These are phyloP conservation scores for Paecilomyces dactylethromorphus DNA, from an alignment of 2,329 filamentous ascomycete genomes.

Conservation along the genomic window DNA sequence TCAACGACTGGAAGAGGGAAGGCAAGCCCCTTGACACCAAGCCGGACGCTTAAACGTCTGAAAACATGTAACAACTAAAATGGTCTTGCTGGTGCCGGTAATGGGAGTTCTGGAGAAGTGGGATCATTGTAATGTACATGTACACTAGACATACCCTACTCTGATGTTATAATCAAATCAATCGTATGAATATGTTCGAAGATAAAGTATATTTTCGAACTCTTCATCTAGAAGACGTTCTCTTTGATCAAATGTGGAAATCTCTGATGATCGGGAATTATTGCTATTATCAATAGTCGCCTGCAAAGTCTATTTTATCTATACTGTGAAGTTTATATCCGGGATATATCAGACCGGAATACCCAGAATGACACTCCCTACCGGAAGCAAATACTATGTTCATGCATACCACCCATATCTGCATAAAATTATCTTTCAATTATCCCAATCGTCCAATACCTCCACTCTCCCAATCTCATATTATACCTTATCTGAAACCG, in stretches of 20 bases:
- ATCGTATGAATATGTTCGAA: not conserved
- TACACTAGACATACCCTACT: conserved; percentile 23
- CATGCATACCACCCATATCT: not conserved
- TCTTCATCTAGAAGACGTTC: not conserved
- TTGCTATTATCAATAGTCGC: too few relatives aligned
- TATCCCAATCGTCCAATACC: too few relatives aligned
- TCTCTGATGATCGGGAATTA: too few relatives aligned
- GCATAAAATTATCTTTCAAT: too few relatives aligned
- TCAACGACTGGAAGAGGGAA: conserved; percentile 65
- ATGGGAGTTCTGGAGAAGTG: conserved; percentile 2
- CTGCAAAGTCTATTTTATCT: too few relatives aligned
- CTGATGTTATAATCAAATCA: not conserved
- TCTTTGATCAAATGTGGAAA: not conserved
- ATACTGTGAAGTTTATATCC: too few relatives aligned
- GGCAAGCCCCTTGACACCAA: conserved; percentile 45
- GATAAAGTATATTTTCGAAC: not conserved
- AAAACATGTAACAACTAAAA: not conserved
- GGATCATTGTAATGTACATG: conserved; percentile 4
- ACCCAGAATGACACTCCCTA: too few relatives aligned
- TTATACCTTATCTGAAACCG: not conserved
- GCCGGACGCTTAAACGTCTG: conserved; percentile 7
- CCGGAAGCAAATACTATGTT: too few relatives aligned
- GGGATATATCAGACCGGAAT: too few relatives aligned
- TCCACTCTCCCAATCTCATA: not conserved
- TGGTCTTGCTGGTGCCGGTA: not conserved